Evolutionary conservation across 306 rosid species (phyloP), one percentile per base, ranked within the genome.

Genomic region (Abrus pulchellus): DNA sequence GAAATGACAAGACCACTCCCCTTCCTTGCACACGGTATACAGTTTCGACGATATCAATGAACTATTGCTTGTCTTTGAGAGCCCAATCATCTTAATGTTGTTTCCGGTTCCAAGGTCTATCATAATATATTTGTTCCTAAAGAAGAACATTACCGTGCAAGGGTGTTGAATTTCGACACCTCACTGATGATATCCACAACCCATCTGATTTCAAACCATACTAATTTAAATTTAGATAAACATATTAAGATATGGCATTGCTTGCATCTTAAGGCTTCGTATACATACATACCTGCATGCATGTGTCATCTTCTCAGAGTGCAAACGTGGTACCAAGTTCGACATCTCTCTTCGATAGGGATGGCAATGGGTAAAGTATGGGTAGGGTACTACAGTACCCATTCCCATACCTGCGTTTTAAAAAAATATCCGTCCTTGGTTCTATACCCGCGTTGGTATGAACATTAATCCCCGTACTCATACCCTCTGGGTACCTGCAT

Each of bases 31-130:
- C 92, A 0, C 85, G 89, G 43, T 84, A 91, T 28, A 84, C 90
- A 0, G 94, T 86, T 79, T 92, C 94, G n/a, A 90, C 82, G 10
- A 90, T 88, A 66, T 89, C 88, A 32, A 92, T 87, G 85, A 92
- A 90, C 82, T 92, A 87, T 64, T 92, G 92, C 87, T 94, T 94
- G 88, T 94, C 94, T 91, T 94, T 92, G 68, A 94, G 92, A 64
- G 97, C 98, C 97, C 97, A 92, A 74, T 94, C 92, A 94, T 94
- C 91, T 94, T 94, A 80, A 92, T 94, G 90, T 94, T 94, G 90
- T 91, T 94, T 36, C 98, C 97, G 7, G 99, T 94, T 40, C 97
- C 97, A 78, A 94, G 99, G 38, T 94, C 97, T 65, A 94, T 94
- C 99, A 94, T 94, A 13, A 94, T 94, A 88, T 94, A 97, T 75